Conservation (phyloP, 176 grass and related monocot species). For the Pharus latifolius region DNA sequence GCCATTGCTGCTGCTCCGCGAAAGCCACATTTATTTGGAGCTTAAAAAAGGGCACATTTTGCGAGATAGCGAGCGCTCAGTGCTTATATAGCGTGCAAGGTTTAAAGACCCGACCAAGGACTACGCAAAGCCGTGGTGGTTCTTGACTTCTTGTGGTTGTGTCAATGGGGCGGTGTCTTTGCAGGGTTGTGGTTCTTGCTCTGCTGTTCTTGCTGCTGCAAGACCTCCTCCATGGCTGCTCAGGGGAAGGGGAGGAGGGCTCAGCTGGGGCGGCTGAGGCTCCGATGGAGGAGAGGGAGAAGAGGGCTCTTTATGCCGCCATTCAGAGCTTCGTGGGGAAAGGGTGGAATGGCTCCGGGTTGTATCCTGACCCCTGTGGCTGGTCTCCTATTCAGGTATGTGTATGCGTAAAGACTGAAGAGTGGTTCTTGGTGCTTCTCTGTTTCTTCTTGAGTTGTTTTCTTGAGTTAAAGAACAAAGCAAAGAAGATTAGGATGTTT, state of each 20-base stretch:
- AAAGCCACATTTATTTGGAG: conserved; percentile 22
- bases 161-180: neutral
- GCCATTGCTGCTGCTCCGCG: neutral
- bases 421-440: neutral
- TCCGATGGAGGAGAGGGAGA: conserved; percentile 69
- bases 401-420: neutral
- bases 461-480: neutral
- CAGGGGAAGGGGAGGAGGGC: neutral
- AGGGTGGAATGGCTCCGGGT: conserved; percentile 67
- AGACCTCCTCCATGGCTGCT: conserved; percentile 14
- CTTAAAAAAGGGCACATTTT: conserved; percentile 19
- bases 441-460: neutral
- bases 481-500: neutral
- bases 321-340: conserved; percentile 75
- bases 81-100: neutral
- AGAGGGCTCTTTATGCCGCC: conserved; percentile 47
- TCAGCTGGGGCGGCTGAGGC: neutral
- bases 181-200: neutral
- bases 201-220: neutral
- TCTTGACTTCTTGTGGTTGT: neutral
- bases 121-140: neutral
- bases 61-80: neutral
- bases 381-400: conserved; percentile 92
- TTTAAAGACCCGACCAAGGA: neutral
- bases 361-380: conserved; percentile 92